Base-by-base conservation (phyloP, 257 asterid genomes). In the Nicotiana tomentosiformis region DNA sequence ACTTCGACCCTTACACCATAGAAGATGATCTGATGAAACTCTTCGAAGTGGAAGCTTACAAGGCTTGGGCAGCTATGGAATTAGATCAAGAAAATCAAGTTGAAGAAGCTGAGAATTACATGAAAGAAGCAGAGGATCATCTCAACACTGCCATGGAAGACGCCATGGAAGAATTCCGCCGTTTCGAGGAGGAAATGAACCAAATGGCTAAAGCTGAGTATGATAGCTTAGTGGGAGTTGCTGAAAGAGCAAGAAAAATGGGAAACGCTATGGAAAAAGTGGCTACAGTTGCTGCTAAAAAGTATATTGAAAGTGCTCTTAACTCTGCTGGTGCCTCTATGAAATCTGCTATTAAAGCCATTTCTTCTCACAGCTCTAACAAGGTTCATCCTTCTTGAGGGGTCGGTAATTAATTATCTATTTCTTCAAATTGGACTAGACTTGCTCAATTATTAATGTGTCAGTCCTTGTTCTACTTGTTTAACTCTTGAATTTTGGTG, bases 11-110 rank as follows among this genome's bases (percentile, higher is more conserved):
- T 0, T 85, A 92, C 33, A 85, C 93, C 61, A 90, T 93, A 29
- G 97, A 94, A 81, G 90, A 90, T 56, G 96, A 74, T 74, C 62
- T 95, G 51, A 86, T 93, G 92, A 93, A 86, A 43, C 93, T 95
- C 32, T 95, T 95, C 82, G 99, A 94, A 84, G 81, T 94, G 33
- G 99, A 95, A 74, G 89, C 95, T 6, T 94, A 93, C 93, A 91
- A 87, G 86, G 98, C 97, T 5, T 94, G 99, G 99, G 98, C 97
- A 9, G 86, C 91, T 69, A 90, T 90, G 77, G 97, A 95, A 86
- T 91, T 93, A 29, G 92, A 91, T 37, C 82, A 82, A 86, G 89
- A 87, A 37, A 76, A 55, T 37, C 89, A 94, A 39, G 88, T 81
- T 2, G 68, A 83, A 39, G 77, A 84, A 10, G 87, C 97, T 3